Evolutionary conservation across 1,284 basidiomycete genomes (phyloP), one percentile per base, ranked within the genome.

Genomic region (Inonotus hispidus): DNA sequence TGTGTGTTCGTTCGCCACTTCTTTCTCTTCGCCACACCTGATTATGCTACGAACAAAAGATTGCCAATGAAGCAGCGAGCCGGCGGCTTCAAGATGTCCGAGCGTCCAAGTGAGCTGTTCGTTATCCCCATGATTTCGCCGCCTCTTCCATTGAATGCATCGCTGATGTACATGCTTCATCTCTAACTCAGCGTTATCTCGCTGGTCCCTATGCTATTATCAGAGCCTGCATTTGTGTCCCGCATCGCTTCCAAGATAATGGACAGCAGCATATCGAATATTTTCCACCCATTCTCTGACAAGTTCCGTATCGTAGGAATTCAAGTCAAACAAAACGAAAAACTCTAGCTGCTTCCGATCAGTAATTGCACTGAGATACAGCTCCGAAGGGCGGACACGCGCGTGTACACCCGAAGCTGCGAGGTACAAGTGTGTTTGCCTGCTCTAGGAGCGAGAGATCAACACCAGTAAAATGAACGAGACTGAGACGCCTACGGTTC

Each of bases 281-380:
- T 69, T 66, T 7, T 59, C 59, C 54, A 67, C n/a, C 66, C 68
- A 65, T 29, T 66, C 68, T 32, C 10, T 41, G 3, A 68, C 47
- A 11, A 60, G 45, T 4, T 61, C 59, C 1, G 55, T 32, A 4
- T 54, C 46, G 32, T 60, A 66, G 11, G 68, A 61, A 21, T 61
- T 61, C 46, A 59, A 49, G 27, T 69, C 67, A 3, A 29, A 41
- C 25, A 13, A 52, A 35, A 2, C n/a, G 50, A 52, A 32, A 3
- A 52, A 19, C 25, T 6, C 13, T 2, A 52, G 6, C 14, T 35
- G 50, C 25, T 35, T 52, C 27, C n/a, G 25, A 25, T 29, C 14
- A 6, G 56, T 64, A 14, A 56, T 14, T 3, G 81, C 77, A 2
- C 77, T 74, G 1, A 82, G 70, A 62, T 81, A 82, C 25, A 60